phyloP scores from a whole-genome alignment of 1,284 basidiomycete species.

The Sporisorium scitamineum region DNA sequence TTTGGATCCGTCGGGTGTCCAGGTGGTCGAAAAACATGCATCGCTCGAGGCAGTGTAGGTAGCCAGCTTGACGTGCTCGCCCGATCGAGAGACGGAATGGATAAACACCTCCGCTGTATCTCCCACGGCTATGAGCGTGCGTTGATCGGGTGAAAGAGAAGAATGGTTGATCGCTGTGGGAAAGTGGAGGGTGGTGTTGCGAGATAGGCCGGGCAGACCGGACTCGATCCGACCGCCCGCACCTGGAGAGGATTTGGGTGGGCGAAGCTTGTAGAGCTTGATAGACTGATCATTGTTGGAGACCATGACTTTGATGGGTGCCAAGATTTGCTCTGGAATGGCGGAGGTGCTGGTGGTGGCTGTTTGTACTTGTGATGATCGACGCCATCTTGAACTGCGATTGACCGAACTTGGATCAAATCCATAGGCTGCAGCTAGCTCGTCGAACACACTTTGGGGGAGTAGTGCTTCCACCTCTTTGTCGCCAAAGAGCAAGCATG shows the following conservation, averaged over 20 bases:
- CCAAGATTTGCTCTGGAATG: not conserved
- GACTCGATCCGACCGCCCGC: constrained; percentile 62
- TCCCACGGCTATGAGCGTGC: constrained; percentile 84
- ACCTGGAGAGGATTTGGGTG: constrained; percentile 57
- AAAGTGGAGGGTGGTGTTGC: constrained; percentile 47
- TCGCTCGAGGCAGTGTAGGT: constrained; percentile 69
- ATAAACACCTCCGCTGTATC: constrained; percentile 83
- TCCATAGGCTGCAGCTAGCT: constrained; percentile 43
- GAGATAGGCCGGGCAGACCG: constrained; percentile 74
- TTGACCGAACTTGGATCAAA: constrained; percentile 39
- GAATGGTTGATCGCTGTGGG: constrained; percentile 56
- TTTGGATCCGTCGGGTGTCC: constrained; percentile 81
- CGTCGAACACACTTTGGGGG: constrained; percentile 45
- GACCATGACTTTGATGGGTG: constrained; percentile 73
- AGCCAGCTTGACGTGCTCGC: constrained; percentile 48
- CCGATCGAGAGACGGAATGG: constrained; percentile 35
- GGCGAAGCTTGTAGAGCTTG: constrained; percentile 73
- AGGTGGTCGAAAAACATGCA: constrained; percentile 83
- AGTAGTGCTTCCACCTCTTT: constrained; percentile 44
- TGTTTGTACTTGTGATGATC: constrained; percentile 2
- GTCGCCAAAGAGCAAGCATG: constrained; percentile 42
- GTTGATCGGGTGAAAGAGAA: constrained; percentile 80
- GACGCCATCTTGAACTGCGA: constrained; percentile 29
- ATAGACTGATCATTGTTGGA: constrained; percentile 85
- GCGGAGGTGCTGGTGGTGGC: not conserved